Percentiles rank a stretch among this genome's conserved stretches.
phyloP scores from a whole-genome alignment of 179 eudicot species.

The Patellifolia procumbens region DNA sequence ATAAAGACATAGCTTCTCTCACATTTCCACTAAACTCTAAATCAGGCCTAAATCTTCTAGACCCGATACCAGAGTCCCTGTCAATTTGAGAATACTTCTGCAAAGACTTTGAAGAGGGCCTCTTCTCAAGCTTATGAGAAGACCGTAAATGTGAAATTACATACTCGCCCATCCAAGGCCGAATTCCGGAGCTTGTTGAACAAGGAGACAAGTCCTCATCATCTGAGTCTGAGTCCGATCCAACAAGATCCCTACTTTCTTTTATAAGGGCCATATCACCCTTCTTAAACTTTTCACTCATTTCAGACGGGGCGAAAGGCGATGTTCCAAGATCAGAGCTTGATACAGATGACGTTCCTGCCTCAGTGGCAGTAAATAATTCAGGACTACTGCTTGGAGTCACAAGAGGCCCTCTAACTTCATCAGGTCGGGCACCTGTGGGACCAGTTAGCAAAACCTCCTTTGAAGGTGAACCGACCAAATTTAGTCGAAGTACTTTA shows the following conservation, averaged over 20 bases:
- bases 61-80: constrained; percentile 48
- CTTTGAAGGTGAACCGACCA: constrained; percentile 64
- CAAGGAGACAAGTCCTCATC: constrained; percentile 55
- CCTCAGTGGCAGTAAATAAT: constrained; percentile 79
- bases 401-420: constrained; percentile 63
- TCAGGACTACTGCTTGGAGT: constrained; percentile 97
- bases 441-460: constrained; percentile 44
- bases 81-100: constrained; percentile 55
- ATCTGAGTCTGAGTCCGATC: constrained; percentile 65
- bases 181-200: constrained; percentile 64
- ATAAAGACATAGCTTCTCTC: constrained; percentile 71
- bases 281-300: constrained; percentile 44
- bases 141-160: constrained; percentile 43
- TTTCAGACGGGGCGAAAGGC: constrained; percentile 49
- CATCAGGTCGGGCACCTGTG: constrained; percentile 35
- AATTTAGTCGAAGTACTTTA: constrained; percentile 77
- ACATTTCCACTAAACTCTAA: constrained; percentile 59
- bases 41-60: constrained; percentile 45
- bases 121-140: constrained; percentile 39
- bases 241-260: constrained; percentile 38
- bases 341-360: constrained; percentile 77
- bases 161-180: constrained; percentile 68
- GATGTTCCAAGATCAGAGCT: constrained; percentile 84
- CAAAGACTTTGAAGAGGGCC: constrained; percentile 46
- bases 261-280: constrained; percentile 38